Conservation (phyloP, 139 green algal species). For the Astrephomene gubernaculifera region DNA sequence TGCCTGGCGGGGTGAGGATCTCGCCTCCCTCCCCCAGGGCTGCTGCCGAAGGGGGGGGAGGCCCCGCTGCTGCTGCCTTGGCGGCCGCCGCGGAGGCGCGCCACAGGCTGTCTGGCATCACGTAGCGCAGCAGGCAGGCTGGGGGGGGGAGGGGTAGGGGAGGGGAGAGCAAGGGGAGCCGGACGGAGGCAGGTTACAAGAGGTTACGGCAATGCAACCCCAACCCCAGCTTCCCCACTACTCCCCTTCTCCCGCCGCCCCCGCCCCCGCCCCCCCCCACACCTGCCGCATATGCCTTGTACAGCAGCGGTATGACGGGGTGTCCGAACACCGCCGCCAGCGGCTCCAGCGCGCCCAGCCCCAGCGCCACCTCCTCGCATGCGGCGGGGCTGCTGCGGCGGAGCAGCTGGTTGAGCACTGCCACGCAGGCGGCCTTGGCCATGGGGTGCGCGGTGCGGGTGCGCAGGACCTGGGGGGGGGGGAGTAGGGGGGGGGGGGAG, state of each 20-base stretch:
- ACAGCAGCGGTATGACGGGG: slow-evolving; percentile 48
- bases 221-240: too few relatives aligned
- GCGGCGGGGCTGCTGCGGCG: neutral
- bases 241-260: too few relatives aligned
- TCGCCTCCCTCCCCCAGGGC: neutral
- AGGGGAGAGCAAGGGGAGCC: neutral
- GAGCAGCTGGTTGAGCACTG: slow-evolving; percentile 54
- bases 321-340: slow-evolving; percentile 49
- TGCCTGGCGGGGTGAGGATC: too few relatives aligned
- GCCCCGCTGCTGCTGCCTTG: slow-evolving; percentile 31
- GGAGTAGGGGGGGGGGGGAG: neutral
- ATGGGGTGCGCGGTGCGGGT: slow-evolving; percentile 55
- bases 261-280: neutral
- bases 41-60: neutral
- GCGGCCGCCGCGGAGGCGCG: slow-evolving; percentile 39
- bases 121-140: slow-evolving; percentile 60
- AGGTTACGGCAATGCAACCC: too few relatives aligned
- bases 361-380: slow-evolving; percentile 51
- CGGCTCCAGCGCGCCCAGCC: slow-evolving; percentile 38
- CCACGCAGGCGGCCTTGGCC: slow-evolving; percentile 38
- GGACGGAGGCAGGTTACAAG: neutral
- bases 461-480: slow-evolving; percentile 38
- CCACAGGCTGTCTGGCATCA: slow-evolving; percentile 61
- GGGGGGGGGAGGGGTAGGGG: neutral
- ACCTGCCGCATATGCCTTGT: slow-evolving; percentile 61